Base-by-base conservation (phyloP, 2,329 filamentous ascomycete species). In the Penicillium sp. region DNA sequence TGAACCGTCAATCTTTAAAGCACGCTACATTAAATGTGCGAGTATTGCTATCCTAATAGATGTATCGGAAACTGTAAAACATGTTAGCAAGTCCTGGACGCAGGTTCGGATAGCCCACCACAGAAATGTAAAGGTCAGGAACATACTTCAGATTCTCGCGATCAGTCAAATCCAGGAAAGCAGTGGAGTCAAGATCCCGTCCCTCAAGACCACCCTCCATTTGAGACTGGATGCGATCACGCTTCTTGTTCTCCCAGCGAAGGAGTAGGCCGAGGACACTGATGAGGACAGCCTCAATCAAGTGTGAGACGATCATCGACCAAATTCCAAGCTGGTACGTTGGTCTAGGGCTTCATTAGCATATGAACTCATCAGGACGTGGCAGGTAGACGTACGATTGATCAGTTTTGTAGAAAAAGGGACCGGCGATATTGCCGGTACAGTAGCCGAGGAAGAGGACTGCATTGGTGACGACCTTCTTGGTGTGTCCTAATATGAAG, bases 391-490 rank as follows among this genome's bases (percentile, higher is more conserved):
- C 58, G n/a, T 51, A 69, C 55, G 70, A 64, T 55, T 84, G 78
- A n/a, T 70, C 58, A 0, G 73, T 65, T 41, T 76, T 75, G 63
- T 82, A 84, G 66, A 84, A 83, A 63, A 83, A 82, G 0, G 81
- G 81, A 0, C 80, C 77, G 3, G 73, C 75, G 34, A 84, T 80
- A 56, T 84, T 83, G 4, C 80, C 80, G 1, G 77, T 72, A 55
- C 79, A 82, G 46, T 78, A 78, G 0, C 78, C 79, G 8, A 83
- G 69, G 66, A 80, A 82, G 2, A 82, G 70, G 46, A 80, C 74
- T 1, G 77, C 79, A 18, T 80, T 81, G n/a, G 79, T 80, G 22
- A 82, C 76, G 37, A 83, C 79, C 59, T 84, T 82, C 60, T 83
- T 83, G 1, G 79, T 81, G 51, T 81, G 78, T 0, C 79, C 79